Conservation (phyloP, 2,329 filamentous ascomycete genomes). For the Pestalotiopsis sp. region DNA sequence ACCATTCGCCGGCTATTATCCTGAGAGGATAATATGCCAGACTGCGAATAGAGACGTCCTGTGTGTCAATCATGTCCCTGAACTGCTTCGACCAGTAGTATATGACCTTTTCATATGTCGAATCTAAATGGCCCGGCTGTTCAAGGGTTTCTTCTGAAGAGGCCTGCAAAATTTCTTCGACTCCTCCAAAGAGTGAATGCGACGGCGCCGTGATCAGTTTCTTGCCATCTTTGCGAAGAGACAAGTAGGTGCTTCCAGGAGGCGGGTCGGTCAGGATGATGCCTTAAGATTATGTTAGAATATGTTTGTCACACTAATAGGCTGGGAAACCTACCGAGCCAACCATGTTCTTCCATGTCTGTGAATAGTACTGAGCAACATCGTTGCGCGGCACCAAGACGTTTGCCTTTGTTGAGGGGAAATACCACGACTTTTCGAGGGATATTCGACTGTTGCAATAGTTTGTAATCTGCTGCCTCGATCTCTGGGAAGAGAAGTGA, state of each 20-base stretch:
- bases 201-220: background rate
- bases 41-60: background rate
- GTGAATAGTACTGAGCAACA: background rate
- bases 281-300: background rate
- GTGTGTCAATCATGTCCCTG: background rate
- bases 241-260: background rate
- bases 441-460: background rate
- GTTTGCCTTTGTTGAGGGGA: background rate
- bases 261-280: background rate
- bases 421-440: background rate
- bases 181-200: background rate
- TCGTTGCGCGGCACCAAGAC: background rate
- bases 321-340: background rate
- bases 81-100: background rate
- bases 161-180: background rate
- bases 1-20: background rate
- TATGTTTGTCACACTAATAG: background rate
- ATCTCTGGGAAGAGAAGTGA: background rate
- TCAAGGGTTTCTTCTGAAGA: background rate
- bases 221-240: background rate
- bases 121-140: background rate
- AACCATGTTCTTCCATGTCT: background rate
- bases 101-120: background rate
- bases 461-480: background rate
- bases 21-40: background rate